phyloP scores from a whole-genome alignment of 2,329 filamentous ascomycete genomes.

The Colletotrichum sublineola region DNA sequence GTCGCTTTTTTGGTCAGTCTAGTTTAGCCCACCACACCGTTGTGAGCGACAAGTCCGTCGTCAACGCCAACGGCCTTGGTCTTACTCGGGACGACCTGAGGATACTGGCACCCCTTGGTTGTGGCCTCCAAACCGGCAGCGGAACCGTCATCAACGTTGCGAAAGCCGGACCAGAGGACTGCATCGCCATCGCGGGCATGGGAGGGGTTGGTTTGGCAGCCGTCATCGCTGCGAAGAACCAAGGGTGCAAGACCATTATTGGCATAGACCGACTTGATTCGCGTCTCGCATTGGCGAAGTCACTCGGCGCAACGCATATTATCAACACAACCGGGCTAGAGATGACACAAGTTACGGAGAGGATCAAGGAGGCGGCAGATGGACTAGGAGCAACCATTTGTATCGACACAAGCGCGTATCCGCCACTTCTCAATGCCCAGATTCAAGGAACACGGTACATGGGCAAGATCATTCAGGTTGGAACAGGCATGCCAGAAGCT shows the following conservation, averaged over 20 bases:
- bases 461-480: constrained; percentile 65
- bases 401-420: constrained; percentile 64
- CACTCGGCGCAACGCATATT: constrained; percentile 52
- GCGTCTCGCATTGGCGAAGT: constrained; percentile 46
- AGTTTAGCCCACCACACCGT: constrained; percentile 51
- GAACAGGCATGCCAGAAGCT: constrained; percentile 58
- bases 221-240: constrained; percentile 50
- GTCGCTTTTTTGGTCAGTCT: constrained; percentile 53
- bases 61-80: constrained; percentile 43
- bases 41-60: constrained; percentile 48
- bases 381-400: constrained; percentile 60
- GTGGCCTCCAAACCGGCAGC: constrained; percentile 54
- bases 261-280: constrained; percentile 46
- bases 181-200: constrained; percentile 51
- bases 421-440: constrained; percentile 55
- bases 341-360: constrained; percentile 45
- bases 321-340: constrained; percentile 45
- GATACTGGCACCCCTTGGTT: constrained; percentile 52
- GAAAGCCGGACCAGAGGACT: constrained; percentile 46
- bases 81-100: constrained; percentile 45
- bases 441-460: constrained; percentile 58
- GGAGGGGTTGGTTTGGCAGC: constrained; percentile 53
- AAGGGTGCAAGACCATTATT: constrained; percentile 46
- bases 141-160: constrained; percentile 53
- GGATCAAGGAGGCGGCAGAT: constrained; percentile 56